Evolutionary conservation across 116 monocot species (phyloP).

Genomic region (Dioscorea cayenensis): DNA sequence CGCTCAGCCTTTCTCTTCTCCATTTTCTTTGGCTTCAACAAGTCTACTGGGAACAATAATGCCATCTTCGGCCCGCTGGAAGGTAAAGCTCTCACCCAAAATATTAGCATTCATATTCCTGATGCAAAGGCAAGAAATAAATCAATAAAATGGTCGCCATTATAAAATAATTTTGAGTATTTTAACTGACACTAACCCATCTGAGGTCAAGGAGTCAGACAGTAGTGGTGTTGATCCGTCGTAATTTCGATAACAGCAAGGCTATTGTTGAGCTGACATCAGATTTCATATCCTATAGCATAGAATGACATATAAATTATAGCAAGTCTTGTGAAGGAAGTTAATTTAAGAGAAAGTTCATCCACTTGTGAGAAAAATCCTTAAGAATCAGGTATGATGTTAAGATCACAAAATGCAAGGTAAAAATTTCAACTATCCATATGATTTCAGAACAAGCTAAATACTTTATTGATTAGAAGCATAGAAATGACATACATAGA

Average conservation of each 20-base stretch:
- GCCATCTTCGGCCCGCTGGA: constrained; percentile 17
- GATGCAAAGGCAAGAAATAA: background rate
- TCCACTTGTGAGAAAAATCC: no score
- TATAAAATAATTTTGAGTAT: background rate
- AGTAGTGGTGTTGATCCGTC: constrained; percentile 23
- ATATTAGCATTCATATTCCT: constrained; percentile 24
- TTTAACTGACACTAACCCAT: constrained; percentile 33
- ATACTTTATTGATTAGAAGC: no score
- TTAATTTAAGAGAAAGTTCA: no score
- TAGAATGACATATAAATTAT: no score
- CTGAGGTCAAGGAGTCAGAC: constrained; percentile 33
- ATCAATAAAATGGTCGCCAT: background rate
- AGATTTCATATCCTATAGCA: constrained; percentile 42
- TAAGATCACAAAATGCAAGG: no score
- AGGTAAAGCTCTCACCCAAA: constrained; percentile 20
- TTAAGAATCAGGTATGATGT: no score
- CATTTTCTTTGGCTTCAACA: constrained; percentile 34
- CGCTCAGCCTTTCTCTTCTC: constrained; percentile 24
- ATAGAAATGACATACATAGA: no score
- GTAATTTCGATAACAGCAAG: constrained; percentile 21
- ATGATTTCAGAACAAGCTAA: no score
- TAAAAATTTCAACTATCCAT: no score
- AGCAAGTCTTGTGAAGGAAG: no score
- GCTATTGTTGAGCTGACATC: constrained; percentile 25
- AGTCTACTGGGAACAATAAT: constrained; percentile 17